phyloP scores from a whole-genome alignment of 1,139 yeast species.

The Nakaseomyces glabratus region DNA sequence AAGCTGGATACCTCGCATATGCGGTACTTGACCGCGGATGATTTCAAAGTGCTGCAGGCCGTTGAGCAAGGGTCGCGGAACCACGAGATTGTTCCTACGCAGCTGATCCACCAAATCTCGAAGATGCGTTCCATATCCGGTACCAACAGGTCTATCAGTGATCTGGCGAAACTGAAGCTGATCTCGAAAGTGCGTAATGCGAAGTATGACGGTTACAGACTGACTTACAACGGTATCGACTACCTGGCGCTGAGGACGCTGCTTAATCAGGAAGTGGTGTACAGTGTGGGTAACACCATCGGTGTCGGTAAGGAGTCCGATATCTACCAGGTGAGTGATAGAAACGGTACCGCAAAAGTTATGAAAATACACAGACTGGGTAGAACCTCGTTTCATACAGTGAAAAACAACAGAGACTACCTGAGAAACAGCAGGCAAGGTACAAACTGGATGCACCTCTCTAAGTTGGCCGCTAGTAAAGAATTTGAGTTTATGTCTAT shows the following conservation, averaged over 20 bases:
- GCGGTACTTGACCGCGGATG: constrained; percentile 87
- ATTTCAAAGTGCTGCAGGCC: constrained; percentile 81
- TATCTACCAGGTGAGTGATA: constrained; percentile 76
- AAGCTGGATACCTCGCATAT: constrained; percentile 86
- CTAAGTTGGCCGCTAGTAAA: constrained; percentile 82
- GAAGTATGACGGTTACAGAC: constrained; percentile 82
- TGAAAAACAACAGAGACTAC: constrained; percentile 89
- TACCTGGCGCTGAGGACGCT: constrained; percentile 81
- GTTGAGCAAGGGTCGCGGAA: constrained; percentile 85
- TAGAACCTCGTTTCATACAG: constrained; percentile 83
- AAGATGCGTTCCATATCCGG: constrained; percentile 70
- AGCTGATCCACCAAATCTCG: constrained; percentile 69
- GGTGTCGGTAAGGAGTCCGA: constrained; percentile 98
- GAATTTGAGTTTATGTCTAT: constrained; percentile 83
- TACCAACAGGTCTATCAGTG: constrained; percentile 70
- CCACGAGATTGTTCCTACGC: constrained; percentile 92
- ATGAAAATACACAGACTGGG: constrained; percentile 89
- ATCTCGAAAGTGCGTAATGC: constrained; percentile 75
- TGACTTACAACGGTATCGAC: constrained; percentile 85
- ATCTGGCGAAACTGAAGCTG: constrained; percentile 76
- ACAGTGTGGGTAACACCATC: constrained; percentile 76
- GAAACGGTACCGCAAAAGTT: constrained; percentile 56
- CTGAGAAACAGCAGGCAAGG: constrained; percentile 48
- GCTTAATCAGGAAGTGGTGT: constrained; percentile 61
- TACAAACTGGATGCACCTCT: constrained; percentile 83